A percentile compares a stretch with the other conserved stretches of the same genome.
Evolutionary conservation across 1,139 yeast species (phyloP).

Genomic region (Suhomyces taliae): DNA sequence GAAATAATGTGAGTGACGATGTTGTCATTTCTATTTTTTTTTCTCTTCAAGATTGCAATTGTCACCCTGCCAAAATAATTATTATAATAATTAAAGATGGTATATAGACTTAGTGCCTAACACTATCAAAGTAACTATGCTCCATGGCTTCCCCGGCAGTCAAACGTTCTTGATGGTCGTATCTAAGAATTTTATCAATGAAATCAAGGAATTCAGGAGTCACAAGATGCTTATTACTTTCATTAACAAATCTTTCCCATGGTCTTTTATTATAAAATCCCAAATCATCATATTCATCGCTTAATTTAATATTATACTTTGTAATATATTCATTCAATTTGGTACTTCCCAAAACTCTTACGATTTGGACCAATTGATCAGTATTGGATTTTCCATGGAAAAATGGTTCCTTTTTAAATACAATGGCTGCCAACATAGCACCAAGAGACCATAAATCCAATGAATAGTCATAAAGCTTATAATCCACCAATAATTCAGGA

Average conservation of each 20-base stretch:
- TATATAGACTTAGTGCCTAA: slow-evolving; percentile 13
- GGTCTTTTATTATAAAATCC: slow-evolving; percentile 82
- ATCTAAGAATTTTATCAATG: slow-evolving; percentile 76
- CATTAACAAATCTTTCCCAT: slow-evolving; percentile 79
- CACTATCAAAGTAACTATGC: slow-evolving; percentile 64
- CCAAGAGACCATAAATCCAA: slow-evolving; percentile 97
- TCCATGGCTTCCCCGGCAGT: slow-evolving; percentile 95
- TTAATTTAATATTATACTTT: slow-evolving; percentile 74
- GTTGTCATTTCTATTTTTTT: too few species aligned
- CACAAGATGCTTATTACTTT: slow-evolving; percentile 68
- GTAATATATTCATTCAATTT: slow-evolving; percentile 70
- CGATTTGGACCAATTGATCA: slow-evolving; percentile 94
- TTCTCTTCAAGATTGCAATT: too few species aligned
- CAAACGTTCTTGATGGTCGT: slow-evolving; percentile 92
- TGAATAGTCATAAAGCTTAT: slow-evolving; percentile 91
- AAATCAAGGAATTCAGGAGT: slow-evolving; percentile 75
- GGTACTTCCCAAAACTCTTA: slow-evolving; percentile 88
- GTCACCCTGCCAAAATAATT: too few species aligned
- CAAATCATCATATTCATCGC: slow-evolving; percentile 80
- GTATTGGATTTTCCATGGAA: slow-evolving; percentile 96
- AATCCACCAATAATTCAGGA: slow-evolving; percentile 90
- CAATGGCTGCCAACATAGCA: slow-evolving; percentile 94
- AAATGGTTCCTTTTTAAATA: slow-evolving; percentile 94
- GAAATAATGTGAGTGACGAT: too few species aligned
- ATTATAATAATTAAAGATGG: too few species aligned